Evolutionary conservation across 768 basidiomycete genomes (phyloP).

Genomic region (Agrocybe pediades): DNA sequence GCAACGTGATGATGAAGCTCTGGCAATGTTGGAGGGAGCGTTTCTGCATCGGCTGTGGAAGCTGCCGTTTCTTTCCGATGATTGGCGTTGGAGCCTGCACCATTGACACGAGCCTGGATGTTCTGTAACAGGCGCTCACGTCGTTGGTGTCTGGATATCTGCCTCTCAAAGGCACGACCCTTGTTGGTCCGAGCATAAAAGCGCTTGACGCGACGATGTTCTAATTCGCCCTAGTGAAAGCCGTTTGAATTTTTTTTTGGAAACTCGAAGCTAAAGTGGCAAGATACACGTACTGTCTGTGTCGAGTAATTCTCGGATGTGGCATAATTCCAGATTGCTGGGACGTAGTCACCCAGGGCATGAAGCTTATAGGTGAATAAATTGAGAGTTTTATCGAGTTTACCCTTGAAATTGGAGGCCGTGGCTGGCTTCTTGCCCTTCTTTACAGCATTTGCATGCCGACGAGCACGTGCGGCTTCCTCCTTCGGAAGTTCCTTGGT

Average conservation of each 20-base stretch:
- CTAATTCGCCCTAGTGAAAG: constrained; percentile 11
- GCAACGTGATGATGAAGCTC: constrained; percentile 13
- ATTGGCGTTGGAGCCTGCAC: not conserved
- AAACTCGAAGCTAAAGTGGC: not conserved
- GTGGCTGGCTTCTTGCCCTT: constrained; percentile 6
- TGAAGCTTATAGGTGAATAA: constrained; percentile 12
- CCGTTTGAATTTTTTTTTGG: not conserved
- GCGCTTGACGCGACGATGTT: constrained; percentile 13
- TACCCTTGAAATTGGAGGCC: not conserved
- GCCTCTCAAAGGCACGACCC: not conserved
- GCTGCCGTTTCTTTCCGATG: too few species aligned
- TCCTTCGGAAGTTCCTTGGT: constrained; percentile 35
- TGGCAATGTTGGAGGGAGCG: constrained; percentile 1
- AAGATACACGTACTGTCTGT: constrained; percentile 6
- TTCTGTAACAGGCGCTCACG: constrained; percentile 2
- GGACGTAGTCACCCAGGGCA: constrained; percentile 13
- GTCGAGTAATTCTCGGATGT: constrained; percentile 11
- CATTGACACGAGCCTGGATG: not conserved
- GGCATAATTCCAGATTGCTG: constrained; percentile 7
- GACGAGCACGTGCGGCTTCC: constrained; percentile 21
- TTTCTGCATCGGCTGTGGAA: not conserved
- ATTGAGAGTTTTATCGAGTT: constrained; percentile 7
- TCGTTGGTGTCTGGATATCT: constrained; percentile 12
- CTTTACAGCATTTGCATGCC: constrained; percentile 4
- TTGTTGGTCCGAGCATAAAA: constrained; percentile 15